phyloP scores from a whole-genome alignment of 2,329 filamentous ascomycete species.

The Atkinsonella hypoxylon region DNA sequence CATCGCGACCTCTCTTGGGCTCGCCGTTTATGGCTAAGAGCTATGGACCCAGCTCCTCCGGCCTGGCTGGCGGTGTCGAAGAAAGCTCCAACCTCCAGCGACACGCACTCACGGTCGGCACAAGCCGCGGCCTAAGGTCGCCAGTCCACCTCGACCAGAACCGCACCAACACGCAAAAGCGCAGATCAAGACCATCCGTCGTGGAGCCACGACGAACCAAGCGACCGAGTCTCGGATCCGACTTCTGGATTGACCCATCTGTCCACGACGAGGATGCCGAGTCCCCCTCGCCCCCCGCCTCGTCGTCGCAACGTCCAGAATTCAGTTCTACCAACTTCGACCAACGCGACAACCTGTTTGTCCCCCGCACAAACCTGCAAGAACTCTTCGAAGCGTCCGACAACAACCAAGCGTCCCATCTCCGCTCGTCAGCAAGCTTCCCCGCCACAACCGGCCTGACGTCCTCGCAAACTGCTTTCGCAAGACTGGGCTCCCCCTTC shows the following conservation, averaged over 20 bases:
- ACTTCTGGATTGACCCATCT: constrained; percentile 39
- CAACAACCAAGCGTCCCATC: background rate
- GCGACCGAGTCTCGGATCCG: constrained; percentile 41
- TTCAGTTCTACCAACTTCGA: constrained; percentile 23
- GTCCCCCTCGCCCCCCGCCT: constrained; percentile 1
- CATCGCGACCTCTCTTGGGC: constrained; percentile 27
- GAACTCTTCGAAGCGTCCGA: constrained; percentile 25
- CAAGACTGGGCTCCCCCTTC: constrained; percentile 49
- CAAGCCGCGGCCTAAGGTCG: constrained; percentile 38
- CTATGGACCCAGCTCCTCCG: constrained; percentile 47
- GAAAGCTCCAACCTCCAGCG: constrained; percentile 23
- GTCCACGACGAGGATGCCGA: constrained; percentile 12
- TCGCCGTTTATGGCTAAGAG: constrained; percentile 47
- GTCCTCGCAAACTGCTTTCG: constrained; percentile 23
- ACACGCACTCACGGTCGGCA: constrained; percentile 37
- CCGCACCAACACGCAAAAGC: constrained; percentile 42
- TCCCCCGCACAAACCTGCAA: constrained; percentile 30
- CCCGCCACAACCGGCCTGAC: constrained; percentile 10
- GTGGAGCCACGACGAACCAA: constrained; percentile 36
- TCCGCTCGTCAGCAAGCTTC: background rate
- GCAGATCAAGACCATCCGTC: constrained; percentile 34
- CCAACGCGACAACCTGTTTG: constrained; percentile 25
- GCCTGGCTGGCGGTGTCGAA: constrained; percentile 27
- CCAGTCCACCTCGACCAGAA: constrained; percentile 39
- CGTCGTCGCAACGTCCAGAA: constrained; percentile 13